Base-by-base conservation (phyloP, 148 eudicot genomes). In the Rhododendron ovatum region DNA sequence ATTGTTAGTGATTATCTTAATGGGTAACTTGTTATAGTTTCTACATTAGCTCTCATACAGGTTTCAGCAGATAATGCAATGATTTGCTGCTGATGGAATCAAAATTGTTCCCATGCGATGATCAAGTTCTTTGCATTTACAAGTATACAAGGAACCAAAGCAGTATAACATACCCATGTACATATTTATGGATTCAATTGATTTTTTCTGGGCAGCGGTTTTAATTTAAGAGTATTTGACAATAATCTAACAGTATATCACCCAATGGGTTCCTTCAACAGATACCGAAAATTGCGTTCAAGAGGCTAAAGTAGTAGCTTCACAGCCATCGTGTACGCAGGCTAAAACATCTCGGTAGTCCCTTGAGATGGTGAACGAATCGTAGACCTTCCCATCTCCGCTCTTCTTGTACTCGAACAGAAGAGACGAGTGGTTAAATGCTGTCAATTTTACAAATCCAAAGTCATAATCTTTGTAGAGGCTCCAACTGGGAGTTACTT, bases 351-450 rank as follows among this genome's bases (percentile, higher is more conserved):
- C 97, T 88, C 88, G 91, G 84, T 96, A 96, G 86, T 95, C 95
- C 88, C 99, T 93, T 2, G 96, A 91, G 61, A 96, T 89, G 5
- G 96, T 92, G 88, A 96, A 96, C 0, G 98, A 94, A 85, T 96
- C 98, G 59, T 95, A 94, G 2, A 96, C 98, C 35, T 91, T 92
- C 7, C 99, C 98, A 83, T 96, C 95, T 0, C 89, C 90, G 89
- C 99, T 96, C 91, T 89, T 96, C 92, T 95, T 96, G 91, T 96
- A 96, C 90, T 96, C 98, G 37, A 95, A 96, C 77, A 95, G 90
- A 55, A 96, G 92, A 84, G 90, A 90, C 11, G 96, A 95, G 75
- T 90, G 98, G 89, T 92, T 92, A 83, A 92, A 96, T 48, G 99
- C 97, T 17, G 99, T 95, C 80, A 96, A 82, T 85, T 95, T 96